Evolutionary conservation across 176 grass and related monocot species (phyloP), one percentile per base, ranked within the genome.

Genomic region (Oryza rufipogon): DNA sequence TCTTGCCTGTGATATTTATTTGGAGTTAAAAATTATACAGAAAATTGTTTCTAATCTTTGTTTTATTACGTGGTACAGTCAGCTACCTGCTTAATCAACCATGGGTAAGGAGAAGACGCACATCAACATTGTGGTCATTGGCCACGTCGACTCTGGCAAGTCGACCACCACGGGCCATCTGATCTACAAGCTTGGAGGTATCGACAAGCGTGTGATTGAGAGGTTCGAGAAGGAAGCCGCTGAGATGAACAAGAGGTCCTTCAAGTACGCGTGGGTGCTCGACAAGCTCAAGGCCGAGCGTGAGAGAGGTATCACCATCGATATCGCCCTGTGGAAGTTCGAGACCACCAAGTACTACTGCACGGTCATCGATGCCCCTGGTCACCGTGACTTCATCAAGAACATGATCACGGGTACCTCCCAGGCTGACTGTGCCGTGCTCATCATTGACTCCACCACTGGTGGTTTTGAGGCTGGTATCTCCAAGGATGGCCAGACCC

Each of bases 381-480:
- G 93, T 17, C 93, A 95, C 78, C 90, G 93, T 38, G 93, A 95
- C 33, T 95, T 95, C 60, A 95, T 95, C 80, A 95, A 95, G 88
- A 95, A 95, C 80, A 95, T 95, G 93, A 95, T 92, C 51, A 95
- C 93, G 3, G 93, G 90, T 45, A 95, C 93, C 41, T 95, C 93
- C 9, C 93, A 95, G 82, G 93, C 93, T 74, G 93, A 95, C 60
- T 95, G 93, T 67, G 93, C 93, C 26, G 85, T 95, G 14, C 90
- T 95, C 6, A 92, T 95, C 60, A 95, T 95, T 19, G 93, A 95
- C 86, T 95, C 93, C 33, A 95, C 93, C 73, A 92, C 90, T 75
- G 93, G 93, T 90, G 90, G 93, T 84, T 95, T 95, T 88, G 93
- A 95, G 70, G 93, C 93, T 81, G 93, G 93, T 85, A 92, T 95